Evolutionary conservation across 202 grass and related monocot species (phyloP).

Genomic region (Setaria viridis): DNA sequence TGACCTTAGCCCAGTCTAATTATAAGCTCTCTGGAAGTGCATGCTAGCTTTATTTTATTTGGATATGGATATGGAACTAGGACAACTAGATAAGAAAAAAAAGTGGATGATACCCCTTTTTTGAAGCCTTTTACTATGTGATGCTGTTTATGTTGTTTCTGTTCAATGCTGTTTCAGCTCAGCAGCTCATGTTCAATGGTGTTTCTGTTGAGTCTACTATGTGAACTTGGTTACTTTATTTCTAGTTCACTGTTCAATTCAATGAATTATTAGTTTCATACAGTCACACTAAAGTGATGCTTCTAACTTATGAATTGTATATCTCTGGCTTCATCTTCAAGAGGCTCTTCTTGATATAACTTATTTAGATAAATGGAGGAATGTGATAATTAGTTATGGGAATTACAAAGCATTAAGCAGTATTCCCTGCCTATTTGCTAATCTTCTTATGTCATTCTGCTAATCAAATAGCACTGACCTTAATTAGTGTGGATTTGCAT

Average conservation of each 20-base stretch:
- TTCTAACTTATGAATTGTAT: background rate
- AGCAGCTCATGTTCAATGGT: background rate
- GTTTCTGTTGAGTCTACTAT: background rate
- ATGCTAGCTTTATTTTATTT: background rate
- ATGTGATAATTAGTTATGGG: too few relatives aligned
- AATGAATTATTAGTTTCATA: background rate
- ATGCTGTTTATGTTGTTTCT: too few relatives aligned
- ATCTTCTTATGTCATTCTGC: too few relatives aligned
- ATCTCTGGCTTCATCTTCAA: background rate
- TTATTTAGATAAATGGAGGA: too few relatives aligned
- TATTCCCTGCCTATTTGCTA: too few relatives aligned
- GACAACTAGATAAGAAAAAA: background rate
- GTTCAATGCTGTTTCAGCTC: too few relatives aligned
- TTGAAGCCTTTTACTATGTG: background rate
- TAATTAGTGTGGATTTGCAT: slow-evolving; percentile 10
- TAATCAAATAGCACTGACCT: background rate
- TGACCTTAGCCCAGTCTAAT: background rate
- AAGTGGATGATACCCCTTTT: background rate
- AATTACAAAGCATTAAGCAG: too few relatives aligned
- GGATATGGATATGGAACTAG: background rate
- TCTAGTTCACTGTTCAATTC: background rate
- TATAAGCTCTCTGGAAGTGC: background rate
- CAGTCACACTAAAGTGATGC: background rate
- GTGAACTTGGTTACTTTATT: background rate
- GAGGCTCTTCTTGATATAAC: background rate